Evolutionary conservation across 2,329 filamentous ascomycete genomes (phyloP).

Genomic region (Cladophialophora immunda): DNA sequence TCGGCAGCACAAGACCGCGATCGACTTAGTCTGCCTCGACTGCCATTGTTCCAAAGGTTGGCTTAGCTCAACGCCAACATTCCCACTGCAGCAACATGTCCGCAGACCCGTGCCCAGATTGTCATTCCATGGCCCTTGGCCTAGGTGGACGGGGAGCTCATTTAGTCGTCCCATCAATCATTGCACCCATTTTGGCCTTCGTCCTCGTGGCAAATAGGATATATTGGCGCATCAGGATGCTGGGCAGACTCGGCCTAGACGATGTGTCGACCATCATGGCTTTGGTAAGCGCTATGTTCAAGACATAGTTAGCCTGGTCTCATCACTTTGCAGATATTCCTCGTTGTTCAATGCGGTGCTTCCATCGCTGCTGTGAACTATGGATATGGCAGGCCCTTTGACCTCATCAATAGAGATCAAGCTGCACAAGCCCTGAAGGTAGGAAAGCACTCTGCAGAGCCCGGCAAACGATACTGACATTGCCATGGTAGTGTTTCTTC

Average conservation of each 20-base stretch:
- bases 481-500: conserved; percentile 56
- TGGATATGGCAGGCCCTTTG: conserved; percentile 45
- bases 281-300: conserved; percentile 37
- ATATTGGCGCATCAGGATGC: conserved; percentile 39
- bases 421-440: conserved; percentile 37
- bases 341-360: conserved; percentile 42
- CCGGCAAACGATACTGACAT: conserved; percentile 5
- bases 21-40: conserved; percentile 3
- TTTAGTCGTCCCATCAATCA: conserved; percentile 41
- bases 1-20: neutral
- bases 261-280: conserved; percentile 44
- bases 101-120: conserved; percentile 11
- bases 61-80: neutral
- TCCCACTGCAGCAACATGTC: conserved; percentile 18
- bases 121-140: conserved; percentile 18
- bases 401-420: conserved; percentile 38
- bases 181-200: conserved; percentile 39
- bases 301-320: neutral
- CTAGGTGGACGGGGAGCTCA: conserved; percentile 38
- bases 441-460: neutral
- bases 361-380: conserved; percentile 44
- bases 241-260: conserved; percentile 42
- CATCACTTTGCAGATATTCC: conserved; percentile 38
- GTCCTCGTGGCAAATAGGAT: conserved; percentile 43
- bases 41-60: neutral